Evolutionary conservation across 2,329 filamentous ascomycete genomes (phyloP).

Genomic region (Ambrosiella cleistominuta): DNA sequence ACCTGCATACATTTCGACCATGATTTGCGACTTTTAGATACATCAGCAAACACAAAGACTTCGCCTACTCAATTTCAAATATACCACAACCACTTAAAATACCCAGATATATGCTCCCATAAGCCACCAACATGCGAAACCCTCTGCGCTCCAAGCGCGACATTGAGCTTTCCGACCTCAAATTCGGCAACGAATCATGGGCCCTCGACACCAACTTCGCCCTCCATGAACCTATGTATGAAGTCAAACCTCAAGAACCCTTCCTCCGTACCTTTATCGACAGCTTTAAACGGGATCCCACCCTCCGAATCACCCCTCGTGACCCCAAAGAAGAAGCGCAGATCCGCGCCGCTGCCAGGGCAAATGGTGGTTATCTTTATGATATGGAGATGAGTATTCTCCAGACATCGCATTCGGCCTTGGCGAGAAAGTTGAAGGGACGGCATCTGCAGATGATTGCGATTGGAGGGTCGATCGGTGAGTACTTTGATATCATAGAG

Average conservation of each 20-base stretch:
- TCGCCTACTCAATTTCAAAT: neutral
- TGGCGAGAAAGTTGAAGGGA: conserved; percentile 62
- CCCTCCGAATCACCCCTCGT: conserved; percentile 29
- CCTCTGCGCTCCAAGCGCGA: conserved; percentile 17
- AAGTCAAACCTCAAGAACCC: conserved; percentile 11
- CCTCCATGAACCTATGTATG: conserved; percentile 12
- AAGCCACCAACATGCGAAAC: conserved; percentile 22
- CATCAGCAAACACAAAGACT: too few species aligned
- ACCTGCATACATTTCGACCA: too few species aligned
- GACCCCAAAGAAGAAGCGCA: conserved; percentile 19
- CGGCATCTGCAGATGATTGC: conserved; percentile 95
- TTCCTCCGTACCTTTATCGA: conserved; percentile 23
- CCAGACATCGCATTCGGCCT: conserved; percentile 57
- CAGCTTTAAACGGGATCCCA: conserved; percentile 45
- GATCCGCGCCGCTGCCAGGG: conserved; percentile 19
- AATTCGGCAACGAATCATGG: conserved; percentile 16
- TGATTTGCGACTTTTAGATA: too few species aligned
- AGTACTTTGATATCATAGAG: conserved; percentile 9
- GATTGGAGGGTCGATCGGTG: conserved; percentile 78
- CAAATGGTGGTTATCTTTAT: conserved; percentile 31
- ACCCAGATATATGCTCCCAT: neutral
- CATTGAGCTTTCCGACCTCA: conserved; percentile 40
- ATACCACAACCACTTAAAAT: neutral
- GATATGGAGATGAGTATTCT: conserved; percentile 42
- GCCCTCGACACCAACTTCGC: conserved; percentile 10